Percentiles rank a stretch among this genome's conserved stretches.
These are phyloP conservation scores for Picea mariana DNA, from an alignment of 83 land plant species.

Conservation along the genomic window DNA sequence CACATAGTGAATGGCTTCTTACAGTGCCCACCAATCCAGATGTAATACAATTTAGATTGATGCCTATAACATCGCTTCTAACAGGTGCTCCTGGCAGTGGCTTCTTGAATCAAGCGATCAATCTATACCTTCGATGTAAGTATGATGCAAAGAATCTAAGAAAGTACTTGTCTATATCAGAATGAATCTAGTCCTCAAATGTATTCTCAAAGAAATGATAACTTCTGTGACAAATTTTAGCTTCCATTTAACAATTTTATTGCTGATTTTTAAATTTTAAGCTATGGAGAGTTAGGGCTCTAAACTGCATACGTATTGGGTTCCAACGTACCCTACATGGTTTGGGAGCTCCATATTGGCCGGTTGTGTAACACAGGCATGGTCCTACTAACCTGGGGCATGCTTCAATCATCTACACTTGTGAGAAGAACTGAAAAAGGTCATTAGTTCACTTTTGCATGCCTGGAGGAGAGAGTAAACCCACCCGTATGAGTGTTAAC, in stretches of 20 bases:
- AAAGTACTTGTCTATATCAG: neutral
- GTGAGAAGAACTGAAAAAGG: no score
- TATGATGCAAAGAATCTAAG: conserved; percentile 1
- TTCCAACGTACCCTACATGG: no score
- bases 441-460: no score
- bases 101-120: conserved; percentile 84
- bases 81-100: conserved; percentile 77
- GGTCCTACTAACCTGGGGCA: no score
- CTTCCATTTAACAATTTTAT: neutral
- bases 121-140: conserved; percentile 85
- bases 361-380: no score
- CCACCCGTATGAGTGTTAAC: no score
- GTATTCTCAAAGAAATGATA: no score
- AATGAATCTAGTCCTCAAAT: neutral
- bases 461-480: no score
- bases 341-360: no score
- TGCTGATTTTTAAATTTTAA: neutral
- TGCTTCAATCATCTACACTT: no score
- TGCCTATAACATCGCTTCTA: conserved; percentile 85
- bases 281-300: no score
- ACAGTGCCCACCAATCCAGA: conserved; percentile 81
- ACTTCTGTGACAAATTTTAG: neutral
- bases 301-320: no score
- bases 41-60: conserved; percentile 66
- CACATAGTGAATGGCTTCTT: conserved; percentile 82